phyloP scores from a whole-genome alignment of 2,329 filamentous ascomycete species.

The Claviceps monticola region DNA sequence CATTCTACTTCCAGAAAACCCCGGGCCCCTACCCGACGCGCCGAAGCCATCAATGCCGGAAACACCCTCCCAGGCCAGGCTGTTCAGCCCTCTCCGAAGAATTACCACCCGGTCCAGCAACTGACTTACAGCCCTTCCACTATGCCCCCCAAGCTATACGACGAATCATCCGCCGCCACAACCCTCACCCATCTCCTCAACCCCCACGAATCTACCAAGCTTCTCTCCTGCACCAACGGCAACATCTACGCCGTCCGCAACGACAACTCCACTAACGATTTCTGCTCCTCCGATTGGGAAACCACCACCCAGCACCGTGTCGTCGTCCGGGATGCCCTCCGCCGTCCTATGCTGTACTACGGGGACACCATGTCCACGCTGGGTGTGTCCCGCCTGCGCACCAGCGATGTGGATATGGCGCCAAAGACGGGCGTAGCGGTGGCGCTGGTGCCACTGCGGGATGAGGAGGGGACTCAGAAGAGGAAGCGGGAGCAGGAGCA shows the following conservation, averaged over 20 bases:
- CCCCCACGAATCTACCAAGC: conserved; percentile 8
- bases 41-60: too few relatives aligned
- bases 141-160: conserved; percentile 7
- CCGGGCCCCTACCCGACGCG: too few relatives aligned
- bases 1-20: too few relatives aligned
- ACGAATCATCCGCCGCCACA: conserved; percentile 9
- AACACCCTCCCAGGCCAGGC: too few relatives aligned
- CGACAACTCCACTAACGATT: conserved; percentile 8
- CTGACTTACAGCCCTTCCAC: neutral
- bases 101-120: too few relatives aligned
- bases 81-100: too few relatives aligned
- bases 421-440: conserved; percentile 10
- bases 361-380: conserved; percentile 16
- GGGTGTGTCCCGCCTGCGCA: conserved; percentile 18
- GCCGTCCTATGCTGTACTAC: conserved; percentile 21
- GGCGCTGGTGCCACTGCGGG: conserved; percentile 8
- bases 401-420: conserved; percentile 8
- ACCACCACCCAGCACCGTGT: conserved; percentile 6
- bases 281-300: conserved; percentile 14
- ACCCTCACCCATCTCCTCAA: conserved; percentile 12
- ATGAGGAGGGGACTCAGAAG: conserved; percentile 1
- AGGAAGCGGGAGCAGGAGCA: neutral
- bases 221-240: conserved; percentile 20
- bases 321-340: conserved; percentile 12
- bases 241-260: conserved; percentile 18